Percentiles rank a stretch among this genome's conserved stretches.
Conservation (phyloP, 768 basidiomycete species). For the Boletus subcaerulescens region DNA sequence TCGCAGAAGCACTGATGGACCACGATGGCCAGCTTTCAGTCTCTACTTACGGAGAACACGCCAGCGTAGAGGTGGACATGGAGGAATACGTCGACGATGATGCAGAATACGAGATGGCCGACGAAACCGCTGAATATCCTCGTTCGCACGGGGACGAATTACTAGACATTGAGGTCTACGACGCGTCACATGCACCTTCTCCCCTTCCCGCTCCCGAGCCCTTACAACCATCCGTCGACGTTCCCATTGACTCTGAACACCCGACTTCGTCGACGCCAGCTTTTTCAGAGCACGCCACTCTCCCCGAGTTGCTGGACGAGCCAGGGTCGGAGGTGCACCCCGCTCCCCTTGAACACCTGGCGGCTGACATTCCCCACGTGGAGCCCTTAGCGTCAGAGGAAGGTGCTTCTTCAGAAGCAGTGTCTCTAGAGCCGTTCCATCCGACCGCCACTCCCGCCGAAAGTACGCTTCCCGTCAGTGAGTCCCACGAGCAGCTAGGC, state of each 20-base stretch:
- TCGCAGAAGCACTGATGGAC: constrained; percentile 57
- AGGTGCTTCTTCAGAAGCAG: constrained; percentile 4
- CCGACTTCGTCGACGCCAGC: background rate
- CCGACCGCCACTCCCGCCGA: constrained; percentile 6
- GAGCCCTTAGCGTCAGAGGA: constrained; percentile 10
- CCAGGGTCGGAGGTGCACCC: constrained; percentile 10
- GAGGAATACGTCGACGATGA: constrained; percentile 47
- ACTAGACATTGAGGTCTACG: constrained; percentile 41
- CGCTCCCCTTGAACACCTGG: constrained; percentile 15
- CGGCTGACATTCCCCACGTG: constrained; percentile 17
- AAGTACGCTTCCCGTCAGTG: constrained; percentile 11
- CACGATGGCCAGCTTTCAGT: constrained; percentile 42
- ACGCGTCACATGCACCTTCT: constrained; percentile 34
- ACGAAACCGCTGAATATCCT: constrained; percentile 30
- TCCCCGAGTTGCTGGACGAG: constrained; percentile 4
- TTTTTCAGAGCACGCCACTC: constrained; percentile 6
- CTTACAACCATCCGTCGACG: constrained; percentile 15
- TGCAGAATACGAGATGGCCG: constrained; percentile 47
- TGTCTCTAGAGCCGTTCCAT: constrained; percentile 2
- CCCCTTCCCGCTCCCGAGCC: constrained; percentile 20
- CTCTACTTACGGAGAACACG: constrained; percentile 30
- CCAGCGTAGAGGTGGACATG: constrained; percentile 66
- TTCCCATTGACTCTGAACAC: constrained; percentile 16
- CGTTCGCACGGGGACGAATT: constrained; percentile 26
- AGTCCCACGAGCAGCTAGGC: constrained; percentile 17